A percentile compares a stretch with the other conserved stretches of the same genome.
phyloP scores from a whole-genome alignment of 768 basidiomycete genomes.

The Boletus pseudo-olivaceus region DNA sequence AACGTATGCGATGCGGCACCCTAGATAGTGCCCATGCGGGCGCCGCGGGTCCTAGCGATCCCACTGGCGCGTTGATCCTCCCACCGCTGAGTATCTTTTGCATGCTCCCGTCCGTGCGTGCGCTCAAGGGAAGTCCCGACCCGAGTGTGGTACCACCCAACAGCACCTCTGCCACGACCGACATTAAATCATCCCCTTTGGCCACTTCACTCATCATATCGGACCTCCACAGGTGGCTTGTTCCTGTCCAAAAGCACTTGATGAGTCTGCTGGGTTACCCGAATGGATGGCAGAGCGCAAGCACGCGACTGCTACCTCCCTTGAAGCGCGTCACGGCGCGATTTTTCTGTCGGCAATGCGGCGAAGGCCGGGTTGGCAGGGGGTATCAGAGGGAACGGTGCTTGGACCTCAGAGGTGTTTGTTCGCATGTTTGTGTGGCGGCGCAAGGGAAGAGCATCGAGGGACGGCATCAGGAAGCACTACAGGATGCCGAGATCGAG shows the following conservation, averaged over 20 bases:
- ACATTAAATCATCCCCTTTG: conserved; percentile 29
- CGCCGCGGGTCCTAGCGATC: background rate
- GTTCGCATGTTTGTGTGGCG: conserved; percentile 52
- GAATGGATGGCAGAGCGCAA: conserved; percentile 47
- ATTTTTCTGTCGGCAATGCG: conserved; percentile 56
- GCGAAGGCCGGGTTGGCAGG: conserved; percentile 29
- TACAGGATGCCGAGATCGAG: background rate
- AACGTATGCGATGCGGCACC: conserved; percentile 39
- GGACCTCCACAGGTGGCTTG: conserved; percentile 50
- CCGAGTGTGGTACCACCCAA: conserved; percentile 2
- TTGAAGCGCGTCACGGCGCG: conserved; percentile 55
- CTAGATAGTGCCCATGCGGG: background rate
- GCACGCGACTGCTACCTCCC: conserved; percentile 47
- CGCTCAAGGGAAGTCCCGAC: conserved; percentile 28
- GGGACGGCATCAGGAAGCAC: background rate
- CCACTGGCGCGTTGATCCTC: conserved; percentile 22
- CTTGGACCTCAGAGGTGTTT: conserved; percentile 56
- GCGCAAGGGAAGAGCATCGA: background rate
- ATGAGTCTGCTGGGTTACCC: conserved; percentile 46
- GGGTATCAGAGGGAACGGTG: conserved; percentile 40
- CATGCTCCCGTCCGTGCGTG: conserved; percentile 43
- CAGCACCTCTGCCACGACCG: background rate
- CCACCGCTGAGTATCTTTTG: conserved; percentile 50
- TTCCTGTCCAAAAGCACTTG: conserved; percentile 41
- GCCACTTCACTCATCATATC: conserved; percentile 37